A percentile compares a stretch with the other conserved stretches of the same genome.
These are phyloP conservation scores for Flaveria linearis DNA, from an alignment of 129 eudicot genomes.

Conservation along the genomic window DNA sequence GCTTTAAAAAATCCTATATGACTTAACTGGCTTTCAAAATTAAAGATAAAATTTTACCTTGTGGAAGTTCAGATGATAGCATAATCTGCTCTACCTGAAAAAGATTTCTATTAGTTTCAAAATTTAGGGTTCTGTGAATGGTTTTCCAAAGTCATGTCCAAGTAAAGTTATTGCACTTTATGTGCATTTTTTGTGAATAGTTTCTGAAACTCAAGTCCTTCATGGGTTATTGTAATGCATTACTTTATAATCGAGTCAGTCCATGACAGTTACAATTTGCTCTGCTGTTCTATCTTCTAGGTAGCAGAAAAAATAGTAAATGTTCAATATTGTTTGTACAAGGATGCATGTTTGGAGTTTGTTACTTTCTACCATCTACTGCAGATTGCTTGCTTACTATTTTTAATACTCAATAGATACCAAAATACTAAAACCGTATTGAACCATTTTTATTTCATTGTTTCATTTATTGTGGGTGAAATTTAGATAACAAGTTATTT, in stretches of 20 bases:
- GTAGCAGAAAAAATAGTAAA: neutral
- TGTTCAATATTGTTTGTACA: neutral
- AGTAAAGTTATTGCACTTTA: neutral
- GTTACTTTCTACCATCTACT: neutral
- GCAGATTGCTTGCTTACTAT: neutral
- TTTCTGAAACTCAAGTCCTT: neutral
- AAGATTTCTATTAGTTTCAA: neutral
- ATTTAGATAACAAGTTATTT: neutral
- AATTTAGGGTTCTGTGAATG: neutral
- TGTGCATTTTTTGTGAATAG: neutral
- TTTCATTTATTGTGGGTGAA: neutral
- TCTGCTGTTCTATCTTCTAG: neutral
- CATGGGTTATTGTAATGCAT: conserved; percentile 1
- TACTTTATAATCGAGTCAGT: neutral
- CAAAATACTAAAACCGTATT: neutral
- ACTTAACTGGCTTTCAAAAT: neutral
- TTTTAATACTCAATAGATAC: neutral
- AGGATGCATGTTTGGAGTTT: neutral
- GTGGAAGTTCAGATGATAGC: conserved; percentile 18
- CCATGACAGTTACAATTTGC: neutral
- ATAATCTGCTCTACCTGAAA: neutral
- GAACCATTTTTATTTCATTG: neutral
- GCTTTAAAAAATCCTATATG: conserved; percentile 1
- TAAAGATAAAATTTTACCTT: neutral
- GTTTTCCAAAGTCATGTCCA: neutral